phyloP scores from a whole-genome alignment of 2,329 filamentous ascomycete species.

The Colletotrichum lentis region DNA sequence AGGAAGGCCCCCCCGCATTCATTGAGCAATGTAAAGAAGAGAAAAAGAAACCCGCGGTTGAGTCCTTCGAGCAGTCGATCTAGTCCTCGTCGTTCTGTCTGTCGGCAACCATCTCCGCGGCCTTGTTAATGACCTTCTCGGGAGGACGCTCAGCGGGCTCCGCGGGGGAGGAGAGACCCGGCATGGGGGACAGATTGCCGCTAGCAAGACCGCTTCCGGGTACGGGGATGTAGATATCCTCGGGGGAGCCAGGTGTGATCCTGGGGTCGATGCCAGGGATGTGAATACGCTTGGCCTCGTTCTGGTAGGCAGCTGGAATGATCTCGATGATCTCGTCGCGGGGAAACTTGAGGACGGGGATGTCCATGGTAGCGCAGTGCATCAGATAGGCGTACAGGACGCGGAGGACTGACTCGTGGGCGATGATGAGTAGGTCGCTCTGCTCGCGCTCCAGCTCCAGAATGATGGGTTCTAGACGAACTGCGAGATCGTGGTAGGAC shows the following conservation, averaged over 20 bases:
- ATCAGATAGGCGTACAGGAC: constrained; percentile 98
- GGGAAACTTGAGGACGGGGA: constrained; percentile 91
- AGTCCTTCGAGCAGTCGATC: not conserved
- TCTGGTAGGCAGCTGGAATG: constrained; percentile 96
- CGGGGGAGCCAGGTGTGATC: constrained; percentile 79
- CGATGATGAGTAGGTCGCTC: constrained; percentile 97
- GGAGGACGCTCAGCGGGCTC: constrained; percentile 55
- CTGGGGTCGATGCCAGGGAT: constrained; percentile 74
- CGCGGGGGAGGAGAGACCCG: constrained; percentile 57
- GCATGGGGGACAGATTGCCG: constrained; percentile 55
- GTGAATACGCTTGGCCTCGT: constrained; percentile 88
- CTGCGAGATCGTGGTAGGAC: constrained; percentile 99
- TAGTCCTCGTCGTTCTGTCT: constrained; percentile 63
- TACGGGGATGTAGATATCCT: constrained; percentile 82
- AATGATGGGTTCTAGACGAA: constrained; percentile 96
- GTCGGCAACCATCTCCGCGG: constrained; percentile 60
- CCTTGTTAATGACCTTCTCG: constrained; percentile 60
- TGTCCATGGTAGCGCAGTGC: constrained; percentile 96
- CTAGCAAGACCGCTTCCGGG: constrained; percentile 57
- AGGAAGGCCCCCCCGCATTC: no score
- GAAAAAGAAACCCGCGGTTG: no score
- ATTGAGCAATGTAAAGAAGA: not conserved
- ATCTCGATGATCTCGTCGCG: constrained; percentile 99
- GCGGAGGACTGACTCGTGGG: constrained; percentile 95
- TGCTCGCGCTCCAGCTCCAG: constrained; percentile 96